These are phyloP conservation scores for Scolecobasidium constrictum DNA, from an alignment of 2,329 filamentous ascomycete genomes.

Conservation along the genomic window DNA sequence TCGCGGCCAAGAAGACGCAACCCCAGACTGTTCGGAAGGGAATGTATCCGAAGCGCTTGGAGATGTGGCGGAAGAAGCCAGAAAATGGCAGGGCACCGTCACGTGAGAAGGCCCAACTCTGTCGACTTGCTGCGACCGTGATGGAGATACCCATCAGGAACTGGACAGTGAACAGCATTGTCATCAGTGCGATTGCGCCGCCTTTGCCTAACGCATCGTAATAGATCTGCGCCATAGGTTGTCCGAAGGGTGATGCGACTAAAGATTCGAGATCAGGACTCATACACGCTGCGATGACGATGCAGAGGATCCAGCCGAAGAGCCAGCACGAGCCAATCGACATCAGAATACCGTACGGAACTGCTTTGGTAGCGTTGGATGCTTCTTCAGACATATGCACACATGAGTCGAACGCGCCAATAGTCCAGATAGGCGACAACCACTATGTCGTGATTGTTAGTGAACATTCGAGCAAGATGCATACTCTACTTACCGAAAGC, in stretches of 20 bases:
- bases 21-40: constrained; percentile 47
- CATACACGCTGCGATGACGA: constrained; percentile 48
- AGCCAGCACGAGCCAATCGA: constrained; percentile 44
- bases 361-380: constrained; percentile 44
- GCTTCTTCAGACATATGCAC: constrained; percentile 50
- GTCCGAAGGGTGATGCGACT: constrained; percentile 40
- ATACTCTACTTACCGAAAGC: too few species aligned
- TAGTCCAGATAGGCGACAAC: constrained; percentile 52
- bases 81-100: constrained; percentile 53
- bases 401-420: constrained; percentile 43
- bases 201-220: constrained; percentile 49
- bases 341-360: constrained; percentile 46
- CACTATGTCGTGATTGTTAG: too few species aligned
- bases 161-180: constrained; percentile 48
- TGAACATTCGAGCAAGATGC: too few species aligned
- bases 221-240: constrained; percentile 52
- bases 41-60: constrained; percentile 43
- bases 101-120: constrained; percentile 53
- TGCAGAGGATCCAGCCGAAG: constrained; percentile 47
- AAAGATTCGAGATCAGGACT: constrained; percentile 40
- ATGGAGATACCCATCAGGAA: constrained; percentile 52
- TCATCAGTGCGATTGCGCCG: constrained; percentile 48
- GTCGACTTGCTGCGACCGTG: constrained; percentile 47
- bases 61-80: constrained; percentile 45
- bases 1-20: constrained; percentile 37